These are phyloP conservation scores for Gonapodya prolifera DNA, from an alignment of 192 early-diverging fungal species.

Conservation along the genomic window DNA sequence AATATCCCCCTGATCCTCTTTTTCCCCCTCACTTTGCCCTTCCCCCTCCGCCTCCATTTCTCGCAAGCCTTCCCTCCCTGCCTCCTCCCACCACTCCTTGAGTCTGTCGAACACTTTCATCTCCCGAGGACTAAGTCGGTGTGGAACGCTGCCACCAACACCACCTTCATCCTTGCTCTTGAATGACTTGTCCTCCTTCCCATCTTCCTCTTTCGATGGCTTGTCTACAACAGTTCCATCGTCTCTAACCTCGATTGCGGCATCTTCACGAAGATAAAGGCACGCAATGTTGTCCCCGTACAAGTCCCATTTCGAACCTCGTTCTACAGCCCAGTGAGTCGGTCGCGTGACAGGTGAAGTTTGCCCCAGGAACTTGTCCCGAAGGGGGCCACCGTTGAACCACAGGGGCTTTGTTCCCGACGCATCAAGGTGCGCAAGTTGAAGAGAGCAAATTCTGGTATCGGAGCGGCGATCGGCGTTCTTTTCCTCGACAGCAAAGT, in stretches of 20 bases:
- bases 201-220: neutral
- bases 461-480: neutral
- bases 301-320: neutral
- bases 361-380: neutral
- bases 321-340: neutral
- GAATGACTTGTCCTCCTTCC: neutral
- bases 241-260: neutral
- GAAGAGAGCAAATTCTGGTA: neutral
- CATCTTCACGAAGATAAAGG: neutral
- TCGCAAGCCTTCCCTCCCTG: neutral
- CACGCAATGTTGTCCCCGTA: conserved; percentile 5
- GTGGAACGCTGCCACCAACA: neutral
- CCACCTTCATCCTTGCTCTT: neutral
- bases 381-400: conserved; percentile 1
- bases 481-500: neutral
- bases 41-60: neutral
- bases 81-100: neutral
- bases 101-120: neutral
- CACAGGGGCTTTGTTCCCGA: neutral
- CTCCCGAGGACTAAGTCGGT: neutral
- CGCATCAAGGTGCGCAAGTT: conserved; percentile 1
- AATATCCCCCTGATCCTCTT: neutral
- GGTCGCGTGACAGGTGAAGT: neutral
- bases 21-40: neutral
- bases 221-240: neutral